phyloP scores from a whole-genome alignment of 805 yeast genomes.

The Wickerhamomyces bovis region DNA sequence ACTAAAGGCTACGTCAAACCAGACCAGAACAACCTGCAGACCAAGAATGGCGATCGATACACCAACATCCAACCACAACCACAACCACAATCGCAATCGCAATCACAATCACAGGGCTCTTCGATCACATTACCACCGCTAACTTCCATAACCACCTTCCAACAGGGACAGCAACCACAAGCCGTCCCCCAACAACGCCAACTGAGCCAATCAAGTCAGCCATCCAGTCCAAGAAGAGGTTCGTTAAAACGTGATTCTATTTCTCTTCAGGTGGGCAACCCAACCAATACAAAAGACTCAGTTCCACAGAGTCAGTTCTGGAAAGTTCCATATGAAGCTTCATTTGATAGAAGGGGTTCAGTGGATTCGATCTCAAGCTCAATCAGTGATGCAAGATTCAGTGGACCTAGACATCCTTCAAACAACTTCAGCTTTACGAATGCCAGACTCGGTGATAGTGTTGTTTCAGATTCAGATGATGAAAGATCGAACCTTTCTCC shows the following conservation, averaged over 20 bases:
- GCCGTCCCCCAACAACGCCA: conserved; percentile 1
- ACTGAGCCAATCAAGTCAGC: conserved; percentile 1
- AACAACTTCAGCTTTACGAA: conserved; percentile 5
- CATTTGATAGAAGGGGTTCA: conserved; percentile 23
- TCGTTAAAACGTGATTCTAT: neutral
- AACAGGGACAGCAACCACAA: conserved; percentile 7
- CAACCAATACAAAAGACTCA: conserved; percentile 4
- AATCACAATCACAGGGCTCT: neutral
- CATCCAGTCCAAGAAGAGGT: conserved; percentile 5
- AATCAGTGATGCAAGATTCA: conserved; percentile 13
- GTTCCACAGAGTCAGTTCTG: conserved; percentile 23
- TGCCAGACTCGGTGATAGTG: conserved; percentile 15
- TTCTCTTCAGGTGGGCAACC: neutral
- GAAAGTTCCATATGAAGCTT: conserved; percentile 25
- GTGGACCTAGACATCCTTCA: conserved; percentile 1
- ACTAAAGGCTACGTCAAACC: conserved; percentile 53
- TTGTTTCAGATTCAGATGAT: conserved; percentile 24
- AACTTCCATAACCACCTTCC: conserved; percentile 6
- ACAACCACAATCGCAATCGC: neutral
- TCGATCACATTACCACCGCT: conserved; percentile 9
- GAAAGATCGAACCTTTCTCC: conserved; percentile 15
- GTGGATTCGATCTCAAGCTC: conserved; percentile 21
- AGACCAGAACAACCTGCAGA: conserved; percentile 13
- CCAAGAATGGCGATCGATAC: conserved; percentile 1
- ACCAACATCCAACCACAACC: conserved; percentile 2